These are phyloP conservation scores for Phaeodactylum tricornutum DNA, from an alignment of 108 stramenopile genomes.

Conservation along the genomic window DNA sequence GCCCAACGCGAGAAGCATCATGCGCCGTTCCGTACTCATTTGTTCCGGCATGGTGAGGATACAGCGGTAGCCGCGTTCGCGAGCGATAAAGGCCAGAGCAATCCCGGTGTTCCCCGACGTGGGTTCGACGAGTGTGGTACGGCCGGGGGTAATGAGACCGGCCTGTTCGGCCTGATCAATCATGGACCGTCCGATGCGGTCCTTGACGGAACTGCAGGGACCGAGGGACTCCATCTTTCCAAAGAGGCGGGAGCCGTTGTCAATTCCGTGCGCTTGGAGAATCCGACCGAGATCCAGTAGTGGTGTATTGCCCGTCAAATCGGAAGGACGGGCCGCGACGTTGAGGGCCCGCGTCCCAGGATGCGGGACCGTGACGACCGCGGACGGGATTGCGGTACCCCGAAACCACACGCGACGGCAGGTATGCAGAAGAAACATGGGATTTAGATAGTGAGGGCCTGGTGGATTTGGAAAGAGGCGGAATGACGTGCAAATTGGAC, in stretches of 20 bases:
- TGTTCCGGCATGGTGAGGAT: conserved; percentile 91
- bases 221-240: conserved; percentile 59
- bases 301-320: conserved; percentile 56
- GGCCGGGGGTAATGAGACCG: conserved; percentile 25
- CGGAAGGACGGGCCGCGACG: conserved; percentile 33
- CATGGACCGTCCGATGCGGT: conserved; percentile 37
- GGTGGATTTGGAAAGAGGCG: too few species aligned
- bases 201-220: conserved; percentile 50
- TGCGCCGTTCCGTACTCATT: conserved; percentile 57
- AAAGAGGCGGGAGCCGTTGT: conserved; percentile 33
- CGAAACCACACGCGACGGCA: too few species aligned
- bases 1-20: conserved; percentile 55
- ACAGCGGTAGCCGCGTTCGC: conserved; percentile 64
- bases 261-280: conserved; percentile 23
- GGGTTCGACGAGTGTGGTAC: conserved; percentile 33
- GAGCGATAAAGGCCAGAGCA: conserved; percentile 60
- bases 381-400: too few species aligned
- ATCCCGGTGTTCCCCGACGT: conserved; percentile 80
- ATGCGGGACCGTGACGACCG: too few species aligned
- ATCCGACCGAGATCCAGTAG: conserved; percentile 34
- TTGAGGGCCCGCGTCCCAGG: too few species aligned
- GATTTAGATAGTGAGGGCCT: too few species aligned
- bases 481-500: too few species aligned
- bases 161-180: conserved; percentile 41
- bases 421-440: too few species aligned